These are phyloP conservation scores for Barbatosphaeria neglecta DNA, from an alignment of 495 filamentous ascomycete species.

Conservation along the genomic window DNA sequence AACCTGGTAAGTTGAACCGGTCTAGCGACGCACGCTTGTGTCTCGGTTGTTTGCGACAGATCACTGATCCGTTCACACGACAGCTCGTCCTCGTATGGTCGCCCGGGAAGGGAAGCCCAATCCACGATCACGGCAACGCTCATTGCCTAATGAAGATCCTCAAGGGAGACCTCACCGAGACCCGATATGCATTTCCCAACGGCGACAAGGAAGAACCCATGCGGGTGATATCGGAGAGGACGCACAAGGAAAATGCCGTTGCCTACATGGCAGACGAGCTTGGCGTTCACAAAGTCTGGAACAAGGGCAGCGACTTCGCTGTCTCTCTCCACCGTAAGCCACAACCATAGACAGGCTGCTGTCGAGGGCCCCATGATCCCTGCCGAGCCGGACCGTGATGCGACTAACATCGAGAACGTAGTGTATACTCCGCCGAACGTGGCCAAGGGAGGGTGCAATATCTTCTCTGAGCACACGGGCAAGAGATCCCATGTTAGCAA, in stretches of 20 bases:
- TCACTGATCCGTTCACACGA: slow-evolving; percentile 5
- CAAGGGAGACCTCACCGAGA: slow-evolving; percentile 66
- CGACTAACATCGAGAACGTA: slow-evolving; percentile 12
- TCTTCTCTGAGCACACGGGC: slow-evolving; percentile 63
- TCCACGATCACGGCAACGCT: slow-evolving; percentile 82
- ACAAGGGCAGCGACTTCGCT: slow-evolving; percentile 61
- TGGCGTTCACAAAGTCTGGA: slow-evolving; percentile 73
- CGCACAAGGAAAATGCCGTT: slow-evolving; percentile 51
- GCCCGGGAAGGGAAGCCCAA: slow-evolving; percentile 70
- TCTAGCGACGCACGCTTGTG: background rate
- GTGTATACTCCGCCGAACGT: slow-evolving; percentile 90
- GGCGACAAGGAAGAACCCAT: slow-evolving; percentile 38
- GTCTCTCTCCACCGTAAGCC: slow-evolving; percentile 71
- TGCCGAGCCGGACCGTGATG: too few relatives aligned
- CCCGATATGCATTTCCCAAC: slow-evolving; percentile 64
- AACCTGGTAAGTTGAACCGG: slow-evolving; percentile 56
- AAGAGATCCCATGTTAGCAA: slow-evolving; percentile 57
- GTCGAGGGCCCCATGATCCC: background rate
- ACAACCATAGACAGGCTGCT: slow-evolving; percentile 11
- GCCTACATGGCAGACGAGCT: slow-evolving; percentile 81
- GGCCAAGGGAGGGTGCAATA: slow-evolving; percentile 57
- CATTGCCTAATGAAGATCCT: slow-evolving; percentile 68
- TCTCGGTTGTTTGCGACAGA: background rate
- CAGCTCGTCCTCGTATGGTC: slow-evolving; percentile 88
- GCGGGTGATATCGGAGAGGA: slow-evolving; percentile 38